These are phyloP conservation scores for Euphorbia corollata DNA, from an alignment of 441 rosid genomes.

Conservation along the genomic window DNA sequence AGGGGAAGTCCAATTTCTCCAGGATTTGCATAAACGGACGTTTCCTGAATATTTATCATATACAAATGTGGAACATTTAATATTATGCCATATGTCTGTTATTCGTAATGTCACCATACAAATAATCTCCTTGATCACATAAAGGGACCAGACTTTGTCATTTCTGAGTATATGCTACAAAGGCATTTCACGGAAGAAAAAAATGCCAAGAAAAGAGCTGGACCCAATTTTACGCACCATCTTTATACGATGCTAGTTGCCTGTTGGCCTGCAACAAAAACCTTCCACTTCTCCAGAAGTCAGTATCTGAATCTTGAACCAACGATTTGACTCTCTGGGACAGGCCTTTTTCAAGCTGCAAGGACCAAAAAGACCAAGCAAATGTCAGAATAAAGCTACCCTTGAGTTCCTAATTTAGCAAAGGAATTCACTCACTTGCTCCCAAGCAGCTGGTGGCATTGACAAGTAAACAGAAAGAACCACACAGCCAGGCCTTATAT, in stretches of 20 bases:
- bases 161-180: neutral
- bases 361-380: constrained; percentile 23
- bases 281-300: constrained; percentile 67
- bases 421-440: constrained; percentile 48
- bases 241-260: constrained; percentile 62
- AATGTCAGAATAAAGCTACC: constrained; percentile 24
- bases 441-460: constrained; percentile 64
- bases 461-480: constrained; percentile 67
- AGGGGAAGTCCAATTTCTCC: constrained; percentile 74
- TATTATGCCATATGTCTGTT: neutral
- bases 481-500: constrained; percentile 91
- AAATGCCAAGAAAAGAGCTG: neutral
- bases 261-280: constrained; percentile 60
- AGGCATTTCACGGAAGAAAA: neutral
- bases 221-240: constrained; percentile 40
- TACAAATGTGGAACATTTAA: constrained; percentile 10
- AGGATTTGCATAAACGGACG: constrained; percentile 56
- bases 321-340: constrained; percentile 40
- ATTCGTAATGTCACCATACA: neutral
- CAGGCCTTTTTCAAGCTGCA: constrained; percentile 66
- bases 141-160: neutral
- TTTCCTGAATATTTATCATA: constrained; percentile 43
- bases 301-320: constrained; percentile 50
- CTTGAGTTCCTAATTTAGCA: neutral
- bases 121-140: neutral